Evolutionary conservation across 768 basidiomycete species (phyloP).

Genomic region (Termitomyces sp.): DNA sequence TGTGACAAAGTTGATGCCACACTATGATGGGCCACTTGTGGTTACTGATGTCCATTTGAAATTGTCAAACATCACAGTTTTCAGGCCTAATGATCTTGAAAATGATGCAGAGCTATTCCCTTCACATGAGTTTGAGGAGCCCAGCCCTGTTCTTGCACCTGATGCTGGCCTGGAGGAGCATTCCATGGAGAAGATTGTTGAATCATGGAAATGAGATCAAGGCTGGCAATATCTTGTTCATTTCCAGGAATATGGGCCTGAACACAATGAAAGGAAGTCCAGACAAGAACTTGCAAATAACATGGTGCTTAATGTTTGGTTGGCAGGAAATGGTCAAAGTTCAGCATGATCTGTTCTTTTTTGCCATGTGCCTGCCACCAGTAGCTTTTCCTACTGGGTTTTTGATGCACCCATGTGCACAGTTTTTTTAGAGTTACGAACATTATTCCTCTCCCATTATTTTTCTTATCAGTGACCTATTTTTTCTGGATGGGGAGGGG

Average conservation of each 20-base stretch:
- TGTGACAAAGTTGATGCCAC: conserved; percentile 36
- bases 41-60: conserved; percentile 16
- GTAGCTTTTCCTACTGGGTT: conserved; percentile 6
- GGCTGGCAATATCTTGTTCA: conserved; percentile 26
- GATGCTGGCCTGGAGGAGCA: conserved; percentile 21
- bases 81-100: background rate
- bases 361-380: background rate
- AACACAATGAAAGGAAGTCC: conserved; percentile 24
- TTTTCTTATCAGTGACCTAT: background rate
- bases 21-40: conserved; percentile 25
- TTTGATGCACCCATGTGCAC: background rate
- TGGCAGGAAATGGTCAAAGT: background rate
- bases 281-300: conserved; percentile 17
- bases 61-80: conserved; percentile 8
- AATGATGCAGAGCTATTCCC: conserved; percentile 32
- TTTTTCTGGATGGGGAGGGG: too few species aligned
- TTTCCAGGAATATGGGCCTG: conserved; percentile 24
- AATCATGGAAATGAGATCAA: conserved; percentile 15
- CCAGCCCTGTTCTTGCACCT: conserved; percentile 16
- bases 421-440: background rate
- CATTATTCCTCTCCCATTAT: background rate
- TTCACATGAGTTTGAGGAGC: conserved; percentile 10
- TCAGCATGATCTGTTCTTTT: background rate
- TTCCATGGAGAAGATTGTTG: conserved; percentile 22
- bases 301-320: background rate